A percentile compares a stretch with the other conserved stretches of the same genome.
phyloP scores from a whole-genome alignment of 176 grass and related monocot genomes.

The Oryza brachyantha region DNA sequence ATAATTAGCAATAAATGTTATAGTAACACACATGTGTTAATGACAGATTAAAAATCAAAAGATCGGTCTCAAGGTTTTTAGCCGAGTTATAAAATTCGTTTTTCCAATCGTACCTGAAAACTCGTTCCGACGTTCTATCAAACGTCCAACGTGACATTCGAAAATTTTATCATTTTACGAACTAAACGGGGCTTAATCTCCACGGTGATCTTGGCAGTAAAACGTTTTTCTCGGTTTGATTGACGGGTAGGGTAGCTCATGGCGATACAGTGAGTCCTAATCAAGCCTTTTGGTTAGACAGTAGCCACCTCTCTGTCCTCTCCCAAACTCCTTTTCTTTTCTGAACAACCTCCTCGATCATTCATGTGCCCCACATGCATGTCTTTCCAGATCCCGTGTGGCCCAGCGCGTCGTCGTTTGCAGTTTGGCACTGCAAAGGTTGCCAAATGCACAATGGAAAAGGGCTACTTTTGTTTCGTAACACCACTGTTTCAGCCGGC shows the following conservation, averaged over 20 bases:
- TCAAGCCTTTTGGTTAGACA: neutral
- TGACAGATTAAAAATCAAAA: too few relatives aligned
- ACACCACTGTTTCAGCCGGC: conserved; percentile 21
- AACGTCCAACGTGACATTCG: too few relatives aligned
- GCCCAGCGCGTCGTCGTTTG: neutral
- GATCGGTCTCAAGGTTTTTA: too few relatives aligned
- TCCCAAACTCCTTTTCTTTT: neutral
- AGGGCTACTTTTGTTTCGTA: conserved; percentile 12
- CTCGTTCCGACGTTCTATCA: too few relatives aligned
- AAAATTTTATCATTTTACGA: too few relatives aligned
- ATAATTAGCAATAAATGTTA: too few relatives aligned
- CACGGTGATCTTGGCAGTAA: neutral
- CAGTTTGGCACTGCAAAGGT: neutral
- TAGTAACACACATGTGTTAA: too few relatives aligned
- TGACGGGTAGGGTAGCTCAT: conserved; percentile 4
- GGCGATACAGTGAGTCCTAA: neutral
- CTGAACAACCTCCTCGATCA: conserved; percentile 3
- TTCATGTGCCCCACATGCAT: conserved; percentile 5
- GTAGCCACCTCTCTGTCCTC: neutral
- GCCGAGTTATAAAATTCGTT: too few relatives aligned
- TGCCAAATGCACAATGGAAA: conserved; percentile 10
- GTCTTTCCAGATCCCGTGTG: conserved; percentile 7
- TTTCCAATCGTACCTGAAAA: too few relatives aligned
- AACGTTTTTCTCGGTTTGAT: neutral
- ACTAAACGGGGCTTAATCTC: too few relatives aligned